phyloP scores from a whole-genome alignment of 2,329 filamentous ascomycete species.

The Epicoccum nigrum region DNA sequence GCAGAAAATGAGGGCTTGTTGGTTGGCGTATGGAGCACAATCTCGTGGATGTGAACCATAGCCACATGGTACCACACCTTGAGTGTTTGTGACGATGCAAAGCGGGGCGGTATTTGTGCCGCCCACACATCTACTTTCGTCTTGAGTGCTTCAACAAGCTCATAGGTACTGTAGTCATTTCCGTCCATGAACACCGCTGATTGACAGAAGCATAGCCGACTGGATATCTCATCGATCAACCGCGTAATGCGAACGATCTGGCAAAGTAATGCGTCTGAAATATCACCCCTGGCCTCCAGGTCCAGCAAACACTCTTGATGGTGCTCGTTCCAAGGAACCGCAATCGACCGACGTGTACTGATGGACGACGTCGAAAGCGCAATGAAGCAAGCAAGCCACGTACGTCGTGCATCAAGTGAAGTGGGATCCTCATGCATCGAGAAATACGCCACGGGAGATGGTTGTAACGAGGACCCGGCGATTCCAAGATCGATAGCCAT shows the following conservation, averaged over 20 bases:
- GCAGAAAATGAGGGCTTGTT: slow-evolving; percentile 36
- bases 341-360: slow-evolving; percentile 27
- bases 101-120: slow-evolving; percentile 27
- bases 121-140: slow-evolving; percentile 32
- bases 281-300: slow-evolving; percentile 26
- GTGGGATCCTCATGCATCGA: slow-evolving; percentile 25
- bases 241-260: slow-evolving; percentile 33
- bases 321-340: slow-evolving; percentile 31
- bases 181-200: slow-evolving; percentile 25
- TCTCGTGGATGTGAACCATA: slow-evolving; percentile 32
- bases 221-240: slow-evolving; percentile 31
- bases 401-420: slow-evolving; percentile 35
- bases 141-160: slow-evolving; percentile 23
- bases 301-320: slow-evolving; percentile 29
- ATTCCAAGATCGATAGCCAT: slow-evolving; percentile 40
- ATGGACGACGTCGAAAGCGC: slow-evolving; percentile 28
- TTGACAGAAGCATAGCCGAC: slow-evolving; percentile 27
- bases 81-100: slow-evolving; percentile 28
- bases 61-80: slow-evolving; percentile 34
- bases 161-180: slow-evolving; percentile 28
- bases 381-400: slow-evolving; percentile 39
- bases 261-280: slow-evolving; percentile 30
- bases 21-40: slow-evolving; percentile 33
- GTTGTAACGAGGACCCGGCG: slow-evolving; percentile 29
- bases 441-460: slow-evolving; percentile 33